Percentiles rank a stretch among this genome's conserved stretches.
phyloP scores from a whole-genome alignment of 768 basidiomycete genomes.

The Kwoniella europaea region DNA sequence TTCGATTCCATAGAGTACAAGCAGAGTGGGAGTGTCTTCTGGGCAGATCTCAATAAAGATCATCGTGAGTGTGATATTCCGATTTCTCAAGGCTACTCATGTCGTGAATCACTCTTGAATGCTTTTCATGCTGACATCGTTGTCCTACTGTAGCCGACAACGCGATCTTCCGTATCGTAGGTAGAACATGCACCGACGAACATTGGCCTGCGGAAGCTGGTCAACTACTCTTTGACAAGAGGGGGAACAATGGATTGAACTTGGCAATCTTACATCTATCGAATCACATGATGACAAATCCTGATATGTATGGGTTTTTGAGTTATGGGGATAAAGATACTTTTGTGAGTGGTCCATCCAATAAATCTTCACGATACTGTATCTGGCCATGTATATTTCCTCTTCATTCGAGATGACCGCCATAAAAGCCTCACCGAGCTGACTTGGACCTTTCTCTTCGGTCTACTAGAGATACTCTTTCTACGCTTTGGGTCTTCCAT shows the following conservation, averaged over 20 bases:
- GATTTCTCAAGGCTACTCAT: too few species aligned
- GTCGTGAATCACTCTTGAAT: too few species aligned
- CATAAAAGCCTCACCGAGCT: too few species aligned
- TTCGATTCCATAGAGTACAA: constrained; percentile 58
- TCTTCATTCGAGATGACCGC: too few species aligned
- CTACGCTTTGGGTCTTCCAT: constrained; percentile 58
- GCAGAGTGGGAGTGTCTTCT: constrained; percentile 59
- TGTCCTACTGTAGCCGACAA: constrained; percentile 55
- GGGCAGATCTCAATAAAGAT: constrained; percentile 61
- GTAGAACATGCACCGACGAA: constrained; percentile 55
- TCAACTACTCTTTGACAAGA: constrained; percentile 60
- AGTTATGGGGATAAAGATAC: constrained; percentile 59
- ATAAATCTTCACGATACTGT: too few species aligned
- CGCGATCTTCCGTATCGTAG: constrained; percentile 60
- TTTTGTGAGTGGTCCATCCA: constrained; percentile 44
- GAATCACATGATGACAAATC: constrained; percentile 56
- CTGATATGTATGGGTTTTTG: constrained; percentile 49
- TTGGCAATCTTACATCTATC: constrained; percentile 60
- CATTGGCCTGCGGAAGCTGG: constrained; percentile 58
- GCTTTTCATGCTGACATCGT: background rate
- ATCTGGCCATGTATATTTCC: too few species aligned
- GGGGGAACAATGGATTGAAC: constrained; percentile 60
- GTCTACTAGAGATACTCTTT: constrained; percentile 55
- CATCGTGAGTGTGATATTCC: constrained; percentile 51
- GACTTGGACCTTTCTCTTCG: background rate